Base-by-base conservation (phyloP, 2,329 filamentous ascomycete genomes). In the Fusarium continuum region DNA sequence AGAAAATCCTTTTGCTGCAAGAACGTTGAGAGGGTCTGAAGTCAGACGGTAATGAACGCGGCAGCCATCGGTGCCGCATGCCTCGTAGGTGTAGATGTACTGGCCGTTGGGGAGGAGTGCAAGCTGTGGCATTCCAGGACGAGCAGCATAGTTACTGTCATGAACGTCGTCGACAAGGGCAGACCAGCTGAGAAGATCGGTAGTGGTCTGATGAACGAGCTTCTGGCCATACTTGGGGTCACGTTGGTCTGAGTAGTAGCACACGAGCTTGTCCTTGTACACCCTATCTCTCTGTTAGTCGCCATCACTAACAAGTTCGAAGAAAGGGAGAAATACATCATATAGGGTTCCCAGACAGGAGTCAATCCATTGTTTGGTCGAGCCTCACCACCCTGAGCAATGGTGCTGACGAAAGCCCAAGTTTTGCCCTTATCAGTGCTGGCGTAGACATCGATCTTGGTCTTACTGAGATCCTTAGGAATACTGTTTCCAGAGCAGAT, bases 231-330 rank as follows among this genome's bases (percentile, higher is more conserved):
- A 80, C 22, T 57, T 65, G 16, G 57, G 85, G 61, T 88, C 87
- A 34, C 89, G 83, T 72, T 91, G 89, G 73, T 91, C 89, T 1
- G 88, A 88, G 76, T 91, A 91, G 78, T 90, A 91, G 69, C 82
- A 80, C 32, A 91, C 81, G 9, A 91, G 76, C 40, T 84, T 78
- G 48, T 84, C 80, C 41, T 89, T 75, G 69, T 87, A 82, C 23
- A 83, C 77, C 71, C 82, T 81, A 4, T 2, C 9, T 6, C 1
- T 9, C 4, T 6, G 14, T 68, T 22, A 65, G 58, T 34, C 1
- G 6, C 14, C 2, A 1, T 17, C 5, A 3, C 16, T 2, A 4
- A 0, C 2, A 10, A 6, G 2, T 1, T 8, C 6, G 6, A 26
- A 1, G 9, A 23, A 13, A 4, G 5, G 16, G 8, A 4, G 5